These are phyloP conservation scores for Hirschfeldia incana DNA, from an alignment of 345 rosid genomes.

Conservation along the genomic window DNA sequence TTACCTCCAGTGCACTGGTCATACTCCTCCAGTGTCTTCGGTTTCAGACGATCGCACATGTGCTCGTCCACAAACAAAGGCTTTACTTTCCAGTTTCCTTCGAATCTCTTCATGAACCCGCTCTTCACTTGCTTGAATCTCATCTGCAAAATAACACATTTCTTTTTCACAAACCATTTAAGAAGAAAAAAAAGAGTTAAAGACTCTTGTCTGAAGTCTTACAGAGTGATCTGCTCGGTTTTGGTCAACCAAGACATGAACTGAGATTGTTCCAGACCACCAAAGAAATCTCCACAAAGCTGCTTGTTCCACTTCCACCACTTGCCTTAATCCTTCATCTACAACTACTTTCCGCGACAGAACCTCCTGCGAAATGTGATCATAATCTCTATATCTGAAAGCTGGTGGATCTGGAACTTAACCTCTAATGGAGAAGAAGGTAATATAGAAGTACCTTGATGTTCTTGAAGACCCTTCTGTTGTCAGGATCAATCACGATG, in stretches of 20 bases:
- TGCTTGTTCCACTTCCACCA: conserved; percentile 89
- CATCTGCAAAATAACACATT: conserved; percentile 57
- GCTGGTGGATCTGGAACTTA: conserved; percentile 5
- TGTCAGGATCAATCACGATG: conserved; percentile 86
- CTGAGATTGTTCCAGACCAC: conserved; percentile 94
- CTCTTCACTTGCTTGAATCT: conserved; percentile 81
- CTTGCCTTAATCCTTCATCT: conserved; percentile 79
- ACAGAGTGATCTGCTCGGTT: conserved; percentile 73
- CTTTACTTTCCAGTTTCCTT: conserved; percentile 85
- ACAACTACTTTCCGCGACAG: conserved; percentile 66
- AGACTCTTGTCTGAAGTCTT: conserved; percentile 27
- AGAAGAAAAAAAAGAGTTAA: not conserved
- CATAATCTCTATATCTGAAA: too few relatives aligned
- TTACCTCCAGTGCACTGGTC: conserved; percentile 59
- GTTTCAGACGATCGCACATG: conserved; percentile 65
- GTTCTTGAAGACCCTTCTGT: conserved; percentile 90
- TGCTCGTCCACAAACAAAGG: conserved; percentile 76
- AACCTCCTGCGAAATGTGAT: conserved; percentile 59
- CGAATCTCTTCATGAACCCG: conserved; percentile 86
- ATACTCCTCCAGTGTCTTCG: conserved; percentile 70
- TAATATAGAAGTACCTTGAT: conserved; percentile 53
- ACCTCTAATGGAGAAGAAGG: conserved; percentile 7
- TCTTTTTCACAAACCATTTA: not conserved
- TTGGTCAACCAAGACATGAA: conserved; percentile 83
- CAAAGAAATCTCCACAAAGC: conserved; percentile 92